phyloP scores from a whole-genome alignment of 495 filamentous ascomycete species.

The Glarea lozoyensis region DNA sequence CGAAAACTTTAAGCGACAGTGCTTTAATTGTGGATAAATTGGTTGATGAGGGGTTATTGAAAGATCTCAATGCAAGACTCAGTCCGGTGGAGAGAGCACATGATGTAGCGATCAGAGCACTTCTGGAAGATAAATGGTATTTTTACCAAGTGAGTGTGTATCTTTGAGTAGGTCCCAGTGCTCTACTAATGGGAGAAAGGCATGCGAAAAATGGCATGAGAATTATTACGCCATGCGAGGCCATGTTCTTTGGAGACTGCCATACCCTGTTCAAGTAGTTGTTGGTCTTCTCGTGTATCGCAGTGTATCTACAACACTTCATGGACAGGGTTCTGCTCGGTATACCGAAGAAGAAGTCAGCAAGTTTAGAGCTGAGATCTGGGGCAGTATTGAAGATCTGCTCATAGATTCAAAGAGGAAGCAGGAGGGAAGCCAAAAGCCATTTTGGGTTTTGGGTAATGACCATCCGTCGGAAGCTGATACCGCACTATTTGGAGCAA shows the following conservation, averaged over 20 bases:
- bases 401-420: constrained; percentile 17
- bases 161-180: neutral
- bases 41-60: constrained; percentile 28
- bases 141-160: constrained; percentile 37
- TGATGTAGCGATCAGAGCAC: constrained; percentile 41
- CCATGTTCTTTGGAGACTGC: constrained; percentile 34
- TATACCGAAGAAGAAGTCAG: constrained; percentile 40
- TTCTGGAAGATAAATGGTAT: constrained; percentile 54
- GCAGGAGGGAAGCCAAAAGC: constrained; percentile 13
- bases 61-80: constrained; percentile 38
- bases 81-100: constrained; percentile 27
- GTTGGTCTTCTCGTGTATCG: constrained; percentile 46
- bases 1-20: constrained; percentile 33
- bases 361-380: constrained; percentile 37
- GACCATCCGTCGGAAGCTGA: constrained; percentile 48
- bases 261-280: constrained; percentile 42
- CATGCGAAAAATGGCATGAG: constrained; percentile 42
- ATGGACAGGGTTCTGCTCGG: constrained; percentile 47
- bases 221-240: constrained; percentile 57
- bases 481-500: constrained; percentile 46
- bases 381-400: constrained; percentile 38
- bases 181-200: too few relatives aligned
- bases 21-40: constrained; percentile 42
- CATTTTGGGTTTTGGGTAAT: constrained; percentile 51
- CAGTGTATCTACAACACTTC: constrained; percentile 27